Evolutionary conservation across 208 protist genomes (phyloP).

Genomic region (Dictyostelium gargantuum): DNA sequence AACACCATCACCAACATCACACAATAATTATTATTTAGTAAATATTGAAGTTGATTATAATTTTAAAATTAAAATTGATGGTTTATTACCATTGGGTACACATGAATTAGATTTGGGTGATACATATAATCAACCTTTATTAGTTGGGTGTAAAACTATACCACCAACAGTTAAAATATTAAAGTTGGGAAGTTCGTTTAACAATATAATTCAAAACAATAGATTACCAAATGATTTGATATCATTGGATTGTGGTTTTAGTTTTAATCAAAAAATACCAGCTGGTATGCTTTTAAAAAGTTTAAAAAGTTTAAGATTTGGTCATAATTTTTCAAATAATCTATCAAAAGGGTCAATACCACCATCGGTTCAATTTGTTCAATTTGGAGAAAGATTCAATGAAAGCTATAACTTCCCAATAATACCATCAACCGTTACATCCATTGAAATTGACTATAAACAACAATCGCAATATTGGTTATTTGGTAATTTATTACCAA

Average conservation of each 20-base stretch:
- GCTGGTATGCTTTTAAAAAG: background rate
- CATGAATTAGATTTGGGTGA: background rate
- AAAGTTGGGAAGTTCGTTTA: background rate
- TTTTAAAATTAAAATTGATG: background rate
- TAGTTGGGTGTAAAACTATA: background rate
- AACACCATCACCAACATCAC: background rate
- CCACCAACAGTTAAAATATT: background rate
- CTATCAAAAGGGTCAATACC: background rate
- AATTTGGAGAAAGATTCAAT: background rate
- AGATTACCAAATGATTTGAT: background rate
- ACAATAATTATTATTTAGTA: background rate
- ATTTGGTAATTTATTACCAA: background rate
- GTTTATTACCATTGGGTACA: background rate
- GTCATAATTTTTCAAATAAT: background rate
- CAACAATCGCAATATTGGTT: background rate
- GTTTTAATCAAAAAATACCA: conserved; percentile 1
- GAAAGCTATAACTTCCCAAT: background rate
- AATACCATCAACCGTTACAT: background rate
- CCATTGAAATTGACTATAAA: background rate
- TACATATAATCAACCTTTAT: background rate
- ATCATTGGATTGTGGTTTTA: background rate
- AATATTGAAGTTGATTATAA: background rate
- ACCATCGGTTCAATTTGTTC: background rate
- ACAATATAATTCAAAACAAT: background rate
- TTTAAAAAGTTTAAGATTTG: background rate